Evolutionary conservation across 805 yeast species (phyloP), one percentile per base, ranked within the genome.

Genomic region (Candida maltosa): DNA sequence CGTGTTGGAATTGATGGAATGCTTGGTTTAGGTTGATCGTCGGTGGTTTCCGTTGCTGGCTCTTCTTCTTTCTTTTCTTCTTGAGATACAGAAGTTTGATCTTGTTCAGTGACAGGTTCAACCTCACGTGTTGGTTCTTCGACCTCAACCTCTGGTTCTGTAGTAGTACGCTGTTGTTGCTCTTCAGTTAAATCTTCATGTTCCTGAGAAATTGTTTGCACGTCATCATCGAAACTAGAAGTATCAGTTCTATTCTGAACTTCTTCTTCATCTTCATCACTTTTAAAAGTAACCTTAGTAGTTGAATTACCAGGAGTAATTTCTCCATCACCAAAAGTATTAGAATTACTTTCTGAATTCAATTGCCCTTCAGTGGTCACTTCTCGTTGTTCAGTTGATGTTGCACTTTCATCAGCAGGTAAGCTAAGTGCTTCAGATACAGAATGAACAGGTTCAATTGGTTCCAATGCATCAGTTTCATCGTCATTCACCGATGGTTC

Each of bases 301-400:
- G 51, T 54, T 1, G 60, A 44, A 25, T 54, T 59, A 3, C 58
- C 61, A 2, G 66, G 65, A 2, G 64, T 60, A 28, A 47, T 54
- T 16, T 60, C 65, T 2, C 63, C 64, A 38, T 58, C 64, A 10
- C 15, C 38, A 7, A 35, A 46, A 17, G 11, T 16, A 6, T 14
- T 12, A 16, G 30, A 23, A 7, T 28, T 16, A 6, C 22, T 4
- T 31, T 25, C 23, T 18, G 37, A 29, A 21, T 37, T 32, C 14
- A 32, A 32, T 5, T 26, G 10, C 10, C 10, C 18, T 7, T 14
- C 29, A 8, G 6, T 31, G 20, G 10, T 14, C 5, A n/a, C n/a
- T n/a, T n/a, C n/a, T n/a, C n/a, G n/a, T n/a, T 11, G 31, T 20
- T 18, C 17, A 16, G 31, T 25, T 29, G 31, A 9, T 9, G 8